Percentiles rank a stretch among this genome's conserved stretches.
Conservation (phyloP, 2,329 filamentous ascomycete species). For the Cladorrhinum sp. region DNA sequence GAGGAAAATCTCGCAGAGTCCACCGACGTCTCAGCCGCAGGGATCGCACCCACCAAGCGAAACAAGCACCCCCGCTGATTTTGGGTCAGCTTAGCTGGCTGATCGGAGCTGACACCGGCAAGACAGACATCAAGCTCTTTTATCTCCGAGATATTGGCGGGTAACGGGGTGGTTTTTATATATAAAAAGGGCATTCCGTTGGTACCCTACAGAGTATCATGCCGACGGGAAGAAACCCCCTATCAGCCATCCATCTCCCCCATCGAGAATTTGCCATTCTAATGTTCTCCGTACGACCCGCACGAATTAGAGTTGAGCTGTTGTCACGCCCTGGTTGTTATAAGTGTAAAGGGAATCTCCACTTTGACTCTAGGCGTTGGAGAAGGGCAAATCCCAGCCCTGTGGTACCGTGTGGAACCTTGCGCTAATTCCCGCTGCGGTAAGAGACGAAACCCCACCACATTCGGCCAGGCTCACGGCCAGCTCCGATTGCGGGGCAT, state of each 20-base stretch:
- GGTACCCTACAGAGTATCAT: too few species aligned
- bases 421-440: conserved; percentile 3
- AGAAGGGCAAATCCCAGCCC: conserved; percentile 5
- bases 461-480: conserved; percentile 2
- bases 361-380: neutral
- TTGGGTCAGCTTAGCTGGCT: too few species aligned
- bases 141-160: conserved; percentile 11
- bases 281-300: too few species aligned
- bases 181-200: neutral
- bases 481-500: conserved; percentile 26
- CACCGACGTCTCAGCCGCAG: neutral
- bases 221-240: too few species aligned
- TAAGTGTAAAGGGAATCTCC: neutral
- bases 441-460: conserved; percentile 5
- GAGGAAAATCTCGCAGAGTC: too few species aligned
- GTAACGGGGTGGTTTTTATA: neutral
- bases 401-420: conserved; percentile 3
- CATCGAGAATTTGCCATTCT: too few species aligned
- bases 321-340: too few species aligned
- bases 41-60: neutral
- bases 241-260: too few species aligned
- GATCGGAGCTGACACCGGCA: neutral
- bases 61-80: neutral
- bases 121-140: neutral
- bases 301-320: too few species aligned